phyloP scores from a whole-genome alignment of 2,329 filamentous ascomycete species.

The Cytospora leucostoma region DNA sequence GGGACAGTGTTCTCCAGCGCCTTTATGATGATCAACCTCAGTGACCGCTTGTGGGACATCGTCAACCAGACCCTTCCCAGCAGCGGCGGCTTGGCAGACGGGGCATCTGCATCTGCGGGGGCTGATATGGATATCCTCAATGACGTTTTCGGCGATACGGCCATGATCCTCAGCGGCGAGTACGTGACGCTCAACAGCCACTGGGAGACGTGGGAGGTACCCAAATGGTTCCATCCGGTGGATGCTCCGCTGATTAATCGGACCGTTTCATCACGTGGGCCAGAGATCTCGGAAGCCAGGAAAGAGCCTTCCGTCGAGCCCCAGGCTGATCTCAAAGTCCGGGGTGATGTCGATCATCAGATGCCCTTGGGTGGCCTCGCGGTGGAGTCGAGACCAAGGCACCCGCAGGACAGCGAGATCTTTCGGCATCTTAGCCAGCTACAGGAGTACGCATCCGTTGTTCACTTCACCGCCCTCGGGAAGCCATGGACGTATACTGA shows the following conservation, averaged over 20 bases:
- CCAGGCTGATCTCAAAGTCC: neutral
- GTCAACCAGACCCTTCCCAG: neutral
- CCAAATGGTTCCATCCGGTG: conserved; percentile 11
- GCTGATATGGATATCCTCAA: conserved; percentile 11
- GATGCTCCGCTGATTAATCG: neutral
- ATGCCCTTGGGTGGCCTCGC: neutral
- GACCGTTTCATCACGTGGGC: neutral
- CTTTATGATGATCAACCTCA: conserved; percentile 17
- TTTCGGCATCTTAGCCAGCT: conserved; percentile 2
- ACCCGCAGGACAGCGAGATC: neutral
- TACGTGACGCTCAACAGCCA: conserved; percentile 12
- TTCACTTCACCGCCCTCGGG: conserved; percentile 10
- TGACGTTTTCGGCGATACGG: neutral
- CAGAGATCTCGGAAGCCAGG: neutral
- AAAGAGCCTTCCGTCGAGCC: neutral
- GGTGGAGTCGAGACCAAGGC: too few species aligned
- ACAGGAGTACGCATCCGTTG: conserved; percentile 4
- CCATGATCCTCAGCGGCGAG: conserved; percentile 12
- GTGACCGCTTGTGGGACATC: conserved; percentile 10
- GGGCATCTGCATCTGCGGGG: neutral
- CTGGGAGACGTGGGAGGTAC: conserved; percentile 7
- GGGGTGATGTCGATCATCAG: neutral
- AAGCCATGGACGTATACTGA: conserved; percentile 3
- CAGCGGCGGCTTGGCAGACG: neutral
- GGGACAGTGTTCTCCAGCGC: neutral